Evolutionary conservation across 228 moss, liverwort and hornwort species (phyloP).

Genomic region (Sphagnum fallax): DNA sequence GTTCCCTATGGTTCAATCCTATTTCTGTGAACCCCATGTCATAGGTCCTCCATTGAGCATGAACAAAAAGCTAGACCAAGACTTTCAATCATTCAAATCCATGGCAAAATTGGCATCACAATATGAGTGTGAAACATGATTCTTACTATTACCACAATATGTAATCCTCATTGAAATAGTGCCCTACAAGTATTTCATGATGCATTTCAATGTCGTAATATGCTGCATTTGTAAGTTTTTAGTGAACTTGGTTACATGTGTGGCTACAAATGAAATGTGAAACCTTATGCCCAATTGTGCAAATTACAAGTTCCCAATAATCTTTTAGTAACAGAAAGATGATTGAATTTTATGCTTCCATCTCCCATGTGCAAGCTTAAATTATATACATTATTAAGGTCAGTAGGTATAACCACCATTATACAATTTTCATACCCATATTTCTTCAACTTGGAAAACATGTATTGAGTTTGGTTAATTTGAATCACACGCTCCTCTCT

Average conservation of each 20-base stretch:
- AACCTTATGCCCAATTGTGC: not conserved
- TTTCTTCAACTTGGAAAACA: not conserved
- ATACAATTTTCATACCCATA: not conserved
- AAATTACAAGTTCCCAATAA: not conserved
- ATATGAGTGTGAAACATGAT: not conserved
- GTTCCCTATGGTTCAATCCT: not conserved
- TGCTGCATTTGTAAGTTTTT: not conserved
- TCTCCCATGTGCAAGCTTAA: not conserved
- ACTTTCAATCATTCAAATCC: slow-evolving; percentile 1
- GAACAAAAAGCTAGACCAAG: not conserved
- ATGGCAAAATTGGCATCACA: not conserved
- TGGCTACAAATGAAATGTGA: not conserved
- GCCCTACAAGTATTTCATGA: not conserved
- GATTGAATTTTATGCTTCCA: not conserved
- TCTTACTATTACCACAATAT: not conserved
- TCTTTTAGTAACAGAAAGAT: not conserved
- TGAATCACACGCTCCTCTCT: not conserved
- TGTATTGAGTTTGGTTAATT: not conserved
- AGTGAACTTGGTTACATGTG: not conserved
- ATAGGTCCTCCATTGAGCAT: not conserved
- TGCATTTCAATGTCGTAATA: not conserved
- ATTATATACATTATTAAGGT: not conserved
- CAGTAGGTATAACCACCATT: not conserved
- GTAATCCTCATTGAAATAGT: not conserved
- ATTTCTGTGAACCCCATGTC: not conserved